Conservation (phyloP, 2,329 filamentous ascomycete genomes). For the Colletotrichum tofieldiae region DNA sequence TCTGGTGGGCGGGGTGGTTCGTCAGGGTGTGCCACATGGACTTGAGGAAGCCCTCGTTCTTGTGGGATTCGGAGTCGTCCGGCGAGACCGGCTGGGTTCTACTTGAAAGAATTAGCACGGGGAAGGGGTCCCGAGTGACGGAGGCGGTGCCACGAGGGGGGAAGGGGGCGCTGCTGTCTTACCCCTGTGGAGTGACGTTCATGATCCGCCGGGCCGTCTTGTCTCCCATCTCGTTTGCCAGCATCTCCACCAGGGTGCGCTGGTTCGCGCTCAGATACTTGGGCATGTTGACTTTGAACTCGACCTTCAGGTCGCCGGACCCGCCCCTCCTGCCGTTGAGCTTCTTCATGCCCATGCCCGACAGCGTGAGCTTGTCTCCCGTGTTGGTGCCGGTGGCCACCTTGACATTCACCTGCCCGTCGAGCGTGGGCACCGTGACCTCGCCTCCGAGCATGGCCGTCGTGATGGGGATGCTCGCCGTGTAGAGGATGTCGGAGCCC, state of each 20-base stretch:
- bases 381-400: constrained; percentile 93
- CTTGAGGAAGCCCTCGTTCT: constrained; percentile 92
- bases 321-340: constrained; percentile 77
- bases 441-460: constrained; percentile 95
- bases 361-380: constrained; percentile 90
- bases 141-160: not conserved
- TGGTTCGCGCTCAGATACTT: constrained; percentile 95
- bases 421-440: constrained; percentile 89
- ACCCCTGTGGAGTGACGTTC: constrained; percentile 77
- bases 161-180: constrained; percentile 50
- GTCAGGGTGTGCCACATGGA: constrained; percentile 93
- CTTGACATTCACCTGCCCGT: constrained; percentile 91
- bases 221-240: constrained; percentile 96
- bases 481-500: constrained; percentile 93
- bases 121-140: not conserved
- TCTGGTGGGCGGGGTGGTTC: constrained; percentile 76
- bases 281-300: constrained; percentile 96
- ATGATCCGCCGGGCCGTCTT: constrained; percentile 93
- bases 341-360: constrained; percentile 95
- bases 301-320: constrained; percentile 88
- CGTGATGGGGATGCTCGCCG: constrained; percentile 90
- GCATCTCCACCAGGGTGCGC: constrained; percentile 92
- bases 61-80: constrained; percentile 68
- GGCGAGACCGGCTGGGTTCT: constrained; percentile 43
- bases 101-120: constrained; percentile 21